These are phyloP conservation scores for Plasmodium cynomolgi DNA, from an alignment of 169 alveolate genomes.

Conservation along the genomic window DNA sequence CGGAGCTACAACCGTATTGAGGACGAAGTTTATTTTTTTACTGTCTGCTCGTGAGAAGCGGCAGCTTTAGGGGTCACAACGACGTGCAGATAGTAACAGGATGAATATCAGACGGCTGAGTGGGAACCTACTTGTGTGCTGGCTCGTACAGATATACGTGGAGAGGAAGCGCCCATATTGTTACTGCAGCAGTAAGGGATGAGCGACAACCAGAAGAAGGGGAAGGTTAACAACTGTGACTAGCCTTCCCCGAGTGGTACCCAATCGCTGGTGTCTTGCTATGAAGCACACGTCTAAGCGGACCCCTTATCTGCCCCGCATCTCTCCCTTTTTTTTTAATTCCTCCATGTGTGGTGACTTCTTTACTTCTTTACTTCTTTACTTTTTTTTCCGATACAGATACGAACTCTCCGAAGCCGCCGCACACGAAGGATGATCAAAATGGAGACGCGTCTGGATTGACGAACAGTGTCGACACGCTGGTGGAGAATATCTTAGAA, in stretches of 20 bases:
- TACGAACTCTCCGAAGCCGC: not conserved
- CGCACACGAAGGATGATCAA: not conserved
- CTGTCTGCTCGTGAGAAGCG: not conserved
- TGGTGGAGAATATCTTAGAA: constrained; percentile 36
- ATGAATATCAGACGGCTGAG: constrained; percentile 9
- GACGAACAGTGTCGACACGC: constrained; percentile 13
- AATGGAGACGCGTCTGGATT: not conserved
- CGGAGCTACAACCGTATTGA: not conserved
- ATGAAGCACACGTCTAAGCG: not conserved
- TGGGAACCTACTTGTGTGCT: constrained; percentile 1
- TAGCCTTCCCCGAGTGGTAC: not conserved
- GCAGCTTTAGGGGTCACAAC: not conserved
- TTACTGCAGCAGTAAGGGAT: constrained; percentile 2
- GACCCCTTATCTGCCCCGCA: not conserved
- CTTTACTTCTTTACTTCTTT: not conserved
- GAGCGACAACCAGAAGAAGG: not conserved
- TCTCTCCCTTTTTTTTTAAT: not conserved
- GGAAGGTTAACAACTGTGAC: not conserved
- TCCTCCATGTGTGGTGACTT: not conserved
- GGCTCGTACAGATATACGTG: constrained; percentile 10
- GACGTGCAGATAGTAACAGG: not conserved
- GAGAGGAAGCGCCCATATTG: not conserved
- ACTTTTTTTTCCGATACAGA: not conserved
- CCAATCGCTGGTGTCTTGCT: not conserved
- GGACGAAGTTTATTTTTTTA: not conserved